A percentile compares a stretch with the other conserved stretches of the same genome.
phyloP scores from a whole-genome alignment of 2,329 filamentous ascomycete species.

The Penicillium sp. region DNA sequence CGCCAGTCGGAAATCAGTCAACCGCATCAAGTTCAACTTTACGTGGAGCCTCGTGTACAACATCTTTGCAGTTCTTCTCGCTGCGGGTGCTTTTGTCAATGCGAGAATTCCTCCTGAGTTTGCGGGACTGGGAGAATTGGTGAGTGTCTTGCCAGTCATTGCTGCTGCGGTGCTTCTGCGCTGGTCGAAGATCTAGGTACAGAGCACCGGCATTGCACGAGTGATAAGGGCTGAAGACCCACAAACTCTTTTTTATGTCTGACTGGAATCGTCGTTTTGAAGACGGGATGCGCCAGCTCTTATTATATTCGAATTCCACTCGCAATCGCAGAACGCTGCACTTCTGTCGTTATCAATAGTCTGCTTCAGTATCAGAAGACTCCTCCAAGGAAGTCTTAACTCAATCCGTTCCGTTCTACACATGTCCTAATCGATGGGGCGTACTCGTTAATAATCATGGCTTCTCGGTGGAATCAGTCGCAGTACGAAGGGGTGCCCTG shows the following conservation, averaged over 20 bases:
- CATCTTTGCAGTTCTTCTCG: slow-evolving; percentile 69
- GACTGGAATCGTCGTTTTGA: slow-evolving; percentile 13
- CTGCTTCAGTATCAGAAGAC: slow-evolving; percentile 7
- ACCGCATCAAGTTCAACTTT: slow-evolving; percentile 71
- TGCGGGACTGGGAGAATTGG: slow-evolving; percentile 74
- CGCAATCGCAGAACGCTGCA: slow-evolving; percentile 11
- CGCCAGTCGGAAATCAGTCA: slow-evolving; percentile 52
- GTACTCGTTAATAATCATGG: background rate
- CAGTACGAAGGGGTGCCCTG: background rate
- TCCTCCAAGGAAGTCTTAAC: slow-evolving; percentile 1
- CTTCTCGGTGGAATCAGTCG: background rate
- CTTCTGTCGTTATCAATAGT: slow-evolving; percentile 12
- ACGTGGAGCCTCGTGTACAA: slow-evolving; percentile 75
- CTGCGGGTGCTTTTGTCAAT: slow-evolving; percentile 68
- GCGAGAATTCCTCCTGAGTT: slow-evolving; percentile 66
- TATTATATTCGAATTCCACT: slow-evolving; percentile 1
- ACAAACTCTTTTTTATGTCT: slow-evolving; percentile 8
- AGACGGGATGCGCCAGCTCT: slow-evolving; percentile 10
- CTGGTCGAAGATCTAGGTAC: slow-evolving; percentile 32
- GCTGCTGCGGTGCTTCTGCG: slow-evolving; percentile 56
- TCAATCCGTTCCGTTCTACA: slow-evolving; percentile 10
- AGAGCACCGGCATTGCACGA: slow-evolving; percentile 11
- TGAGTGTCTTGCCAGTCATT: slow-evolving; percentile 75
- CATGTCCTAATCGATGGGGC: background rate
- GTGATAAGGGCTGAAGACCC: slow-evolving; percentile 1